These are phyloP conservation scores for Fusarium concolor DNA, from an alignment of 2,329 filamentous ascomycete genomes.

Conservation along the genomic window DNA sequence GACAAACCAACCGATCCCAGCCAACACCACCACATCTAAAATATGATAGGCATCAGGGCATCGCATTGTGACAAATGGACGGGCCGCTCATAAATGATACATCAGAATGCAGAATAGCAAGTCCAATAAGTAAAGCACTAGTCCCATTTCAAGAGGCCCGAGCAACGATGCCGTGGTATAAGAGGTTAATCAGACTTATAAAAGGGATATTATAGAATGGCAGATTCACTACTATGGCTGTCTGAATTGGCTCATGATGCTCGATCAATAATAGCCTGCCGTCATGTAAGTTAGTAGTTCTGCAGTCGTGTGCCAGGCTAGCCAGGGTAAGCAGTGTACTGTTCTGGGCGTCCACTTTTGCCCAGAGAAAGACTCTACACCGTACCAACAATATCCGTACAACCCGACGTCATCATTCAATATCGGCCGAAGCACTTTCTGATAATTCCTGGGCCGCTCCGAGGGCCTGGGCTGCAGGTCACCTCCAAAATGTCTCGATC, in stretches of 20 bases:
- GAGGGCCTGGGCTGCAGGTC: background rate
- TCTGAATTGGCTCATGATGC: background rate
- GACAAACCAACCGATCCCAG: slow-evolving; percentile 7
- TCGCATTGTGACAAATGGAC: slow-evolving; percentile 17
- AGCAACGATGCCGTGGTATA: background rate
- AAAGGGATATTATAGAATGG: background rate
- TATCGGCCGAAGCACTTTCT: slow-evolving; percentile 16
- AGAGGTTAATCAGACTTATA: background rate
- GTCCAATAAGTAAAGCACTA: background rate
- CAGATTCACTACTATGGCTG: background rate
- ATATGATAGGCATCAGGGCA: background rate
- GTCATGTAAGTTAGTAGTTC: too few species aligned
- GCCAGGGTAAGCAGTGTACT: background rate
- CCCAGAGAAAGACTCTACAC: slow-evolving; percentile 21
- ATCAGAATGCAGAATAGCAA: background rate
- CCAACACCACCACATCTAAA: background rate
- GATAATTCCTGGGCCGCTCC: background rate
- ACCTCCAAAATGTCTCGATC: slow-evolving; percentile 45
- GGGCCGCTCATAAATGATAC: slow-evolving; percentile 20
- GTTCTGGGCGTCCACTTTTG: slow-evolving; percentile 33
- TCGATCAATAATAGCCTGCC: background rate
- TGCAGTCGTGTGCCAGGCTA: slow-evolving; percentile 19
- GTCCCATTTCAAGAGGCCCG: background rate
- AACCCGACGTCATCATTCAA: slow-evolving; percentile 29
- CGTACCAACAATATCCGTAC: slow-evolving; percentile 1